Evolutionary conservation across 208 protist genomes (phyloP).

Genomic region (Vickermania spadyakhi): DNA sequence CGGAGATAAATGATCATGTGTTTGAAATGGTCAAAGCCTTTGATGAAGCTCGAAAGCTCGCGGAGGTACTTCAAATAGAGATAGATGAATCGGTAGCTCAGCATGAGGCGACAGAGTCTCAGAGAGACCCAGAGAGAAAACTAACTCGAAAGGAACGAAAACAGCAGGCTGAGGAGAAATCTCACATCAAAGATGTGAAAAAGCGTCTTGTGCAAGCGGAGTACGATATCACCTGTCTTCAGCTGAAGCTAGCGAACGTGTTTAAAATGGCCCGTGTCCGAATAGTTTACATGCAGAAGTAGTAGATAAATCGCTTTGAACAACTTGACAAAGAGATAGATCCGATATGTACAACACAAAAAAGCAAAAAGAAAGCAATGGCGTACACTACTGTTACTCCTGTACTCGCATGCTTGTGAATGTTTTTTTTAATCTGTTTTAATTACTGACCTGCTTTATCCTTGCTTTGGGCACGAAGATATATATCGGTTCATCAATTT

Average conservation of each 20-base stretch:
- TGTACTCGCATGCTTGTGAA: too few species aligned
- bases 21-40: conserved; percentile 35
- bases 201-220: conserved; percentile 11
- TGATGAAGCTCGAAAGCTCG: conserved; percentile 17
- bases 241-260: conserved; percentile 35
- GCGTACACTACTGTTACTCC: too few species aligned
- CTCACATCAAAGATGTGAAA: conserved; percentile 9
- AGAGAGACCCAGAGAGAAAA: conserved; percentile 12
- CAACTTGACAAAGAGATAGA: neutral
- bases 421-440: too few species aligned
- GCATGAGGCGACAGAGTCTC: conserved; percentile 5
- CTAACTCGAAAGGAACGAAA: conserved; percentile 12
- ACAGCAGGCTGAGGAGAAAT: conserved; percentile 18
- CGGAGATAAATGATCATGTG: conserved; percentile 21
- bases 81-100: conserved; percentile 6
- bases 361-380: neutral
- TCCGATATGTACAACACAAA: neutral
- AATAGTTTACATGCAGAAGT: conserved; percentile 22
- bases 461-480: too few species aligned
- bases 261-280: conserved; percentile 46
- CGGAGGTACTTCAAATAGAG: conserved; percentile 5
- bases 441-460: too few species aligned
- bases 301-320: too few species aligned
- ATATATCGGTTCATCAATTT: too few species aligned
- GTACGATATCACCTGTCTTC: conserved; percentile 26